Evolutionary conservation across 2,329 filamentous ascomycete species (phyloP), one percentile per base, ranked within the genome.

Genomic region (Lasiodiplodia theobromae): DNA sequence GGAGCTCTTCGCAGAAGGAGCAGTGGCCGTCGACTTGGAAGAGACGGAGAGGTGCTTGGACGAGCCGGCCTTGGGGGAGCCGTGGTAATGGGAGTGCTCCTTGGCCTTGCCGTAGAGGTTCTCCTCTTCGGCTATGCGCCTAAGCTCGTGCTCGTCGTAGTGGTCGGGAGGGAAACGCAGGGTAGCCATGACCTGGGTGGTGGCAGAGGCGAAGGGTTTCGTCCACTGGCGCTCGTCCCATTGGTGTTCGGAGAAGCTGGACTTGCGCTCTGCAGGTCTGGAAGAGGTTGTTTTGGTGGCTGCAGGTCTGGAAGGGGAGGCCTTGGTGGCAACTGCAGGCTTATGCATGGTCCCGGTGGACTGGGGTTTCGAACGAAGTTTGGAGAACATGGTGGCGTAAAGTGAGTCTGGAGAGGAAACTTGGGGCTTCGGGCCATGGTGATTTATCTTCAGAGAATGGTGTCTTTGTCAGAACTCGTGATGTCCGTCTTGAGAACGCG

Each of bases 211-310:
- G 18, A 64, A 64, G 47, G 60, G 60, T n/a, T 64, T 64, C 31
- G 60, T 64, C 60, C 60, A 64, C n/a, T 64, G 60, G 31, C 60
- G 60, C 60, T 64, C 60, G 40, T 64, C 60, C 60, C 60, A 64
- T 52, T 64, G 60, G 60, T 64, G 60, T n/a, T 64, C 60, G 47
- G 60, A 37, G 44, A 64, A 64, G 60, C 44, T 52, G 28, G 28
- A 47, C 10, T 21, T 64, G 38, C 44, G 40, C 8, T 37, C 38
- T 31, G 56, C 40, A 25, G 25, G 47, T 25, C 60, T 52, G 60
- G 60, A 34, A 8, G 57, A 6, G 10, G 54, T n/a, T 31, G 31
- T 12, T 12, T n/a, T 21, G 16, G 47, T 6, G 47, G 44, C 14
- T 16, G 44, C 14, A n/a, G 47, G 21, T n/a, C 18, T 21, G 52